Conservation (phyloP, 2,329 filamentous ascomycete species). For the Hyphodiscus sp. region DNA sequence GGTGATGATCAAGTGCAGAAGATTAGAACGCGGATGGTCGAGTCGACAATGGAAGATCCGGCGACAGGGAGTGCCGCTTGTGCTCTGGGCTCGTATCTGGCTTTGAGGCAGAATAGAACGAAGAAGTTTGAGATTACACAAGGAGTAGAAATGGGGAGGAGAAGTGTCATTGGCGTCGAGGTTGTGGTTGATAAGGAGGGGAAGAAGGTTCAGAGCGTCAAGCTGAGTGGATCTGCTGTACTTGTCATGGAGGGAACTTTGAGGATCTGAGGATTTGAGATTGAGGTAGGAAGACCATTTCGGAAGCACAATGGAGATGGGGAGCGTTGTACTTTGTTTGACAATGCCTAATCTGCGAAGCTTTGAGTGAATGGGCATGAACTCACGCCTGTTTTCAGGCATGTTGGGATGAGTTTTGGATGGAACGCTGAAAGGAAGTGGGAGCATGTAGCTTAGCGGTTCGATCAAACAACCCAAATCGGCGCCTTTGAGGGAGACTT, state of each 20-base stretch:
- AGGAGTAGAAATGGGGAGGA: slow-evolving; percentile 57
- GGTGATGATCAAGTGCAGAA: slow-evolving; percentile 19
- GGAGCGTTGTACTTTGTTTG: no score
- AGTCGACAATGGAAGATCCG: slow-evolving; percentile 46
- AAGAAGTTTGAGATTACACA: slow-evolving; percentile 49
- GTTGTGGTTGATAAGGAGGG: not conserved
- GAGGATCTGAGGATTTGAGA: slow-evolving; percentile 8
- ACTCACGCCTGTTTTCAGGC: no score
- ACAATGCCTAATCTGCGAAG: no score
- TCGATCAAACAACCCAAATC: no score
- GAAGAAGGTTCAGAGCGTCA: slow-evolving; percentile 11
- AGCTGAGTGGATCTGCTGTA: slow-evolving; percentile 12
- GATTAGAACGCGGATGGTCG: slow-evolving; percentile 57
- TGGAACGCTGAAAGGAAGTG: no score
- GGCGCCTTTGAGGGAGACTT: no score
- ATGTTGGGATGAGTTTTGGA: no score
- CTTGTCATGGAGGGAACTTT: slow-evolving; percentile 19
- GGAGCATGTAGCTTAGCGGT: no score
- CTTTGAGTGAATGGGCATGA: no score
- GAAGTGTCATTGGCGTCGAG: slow-evolving; percentile 14
- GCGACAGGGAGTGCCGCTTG: slow-evolving; percentile 57
- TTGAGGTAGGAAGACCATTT: not conserved
- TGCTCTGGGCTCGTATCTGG: slow-evolving; percentile 48
- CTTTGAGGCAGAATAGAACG: slow-evolving; percentile 33
- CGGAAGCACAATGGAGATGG: no score